phyloP scores from a whole-genome alignment of 441 rosid species.

The Pelargonium fulgidum region DNA sequence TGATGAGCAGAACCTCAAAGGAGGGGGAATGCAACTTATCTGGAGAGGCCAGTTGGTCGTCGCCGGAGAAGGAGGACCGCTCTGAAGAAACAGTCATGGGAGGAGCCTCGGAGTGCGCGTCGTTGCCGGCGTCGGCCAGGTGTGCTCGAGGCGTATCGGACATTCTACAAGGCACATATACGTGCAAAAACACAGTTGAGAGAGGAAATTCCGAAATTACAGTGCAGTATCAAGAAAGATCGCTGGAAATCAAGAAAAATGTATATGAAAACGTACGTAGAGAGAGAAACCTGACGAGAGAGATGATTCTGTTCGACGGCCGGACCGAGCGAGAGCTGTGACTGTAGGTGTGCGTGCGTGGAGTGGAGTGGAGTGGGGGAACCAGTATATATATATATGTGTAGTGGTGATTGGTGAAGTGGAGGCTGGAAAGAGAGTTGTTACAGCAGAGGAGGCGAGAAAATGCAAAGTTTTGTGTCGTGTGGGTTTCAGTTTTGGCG shows the following conservation, averaged over 20 bases:
- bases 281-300: conserved; percentile 2
- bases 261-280: background rate
- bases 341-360: no score
- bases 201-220: no score
- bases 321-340: background rate
- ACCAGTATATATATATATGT: no score
- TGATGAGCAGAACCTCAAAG: conserved; percentile 1
- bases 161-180: background rate
- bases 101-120: background rate
- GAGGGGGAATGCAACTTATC: background rate
- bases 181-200: background rate
- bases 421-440: no score
- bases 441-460: no score
- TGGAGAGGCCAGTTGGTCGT: background rate
- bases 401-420: no score
- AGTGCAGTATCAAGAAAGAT: background rate
- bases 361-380: no score
- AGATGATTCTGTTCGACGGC: background rate
- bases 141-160: background rate
- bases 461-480: background rate
- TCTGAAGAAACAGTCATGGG: background rate
- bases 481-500: conserved; percentile 4
- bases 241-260: background rate
- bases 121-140: background rate
- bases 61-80: background rate